Evolutionary conservation across 225 moss, liverwort and hornwort species (phyloP).

Genomic region (Asterella californica): DNA sequence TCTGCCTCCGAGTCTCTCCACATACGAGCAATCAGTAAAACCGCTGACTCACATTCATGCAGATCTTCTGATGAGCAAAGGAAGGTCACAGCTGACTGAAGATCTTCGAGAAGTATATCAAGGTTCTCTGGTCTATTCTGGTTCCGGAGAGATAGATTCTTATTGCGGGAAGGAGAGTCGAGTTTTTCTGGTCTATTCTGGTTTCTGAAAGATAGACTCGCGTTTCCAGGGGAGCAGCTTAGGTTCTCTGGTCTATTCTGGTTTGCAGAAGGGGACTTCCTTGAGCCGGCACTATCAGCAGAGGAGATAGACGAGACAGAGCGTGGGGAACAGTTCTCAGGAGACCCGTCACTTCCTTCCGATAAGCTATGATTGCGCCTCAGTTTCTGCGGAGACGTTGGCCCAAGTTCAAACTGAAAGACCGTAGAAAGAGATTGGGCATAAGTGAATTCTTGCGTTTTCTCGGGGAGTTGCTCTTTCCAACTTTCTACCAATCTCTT

Average conservation of each 20-base stretch:
- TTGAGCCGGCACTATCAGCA: background rate
- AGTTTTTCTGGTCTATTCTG: background rate
- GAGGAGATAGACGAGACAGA: conserved; percentile 17
- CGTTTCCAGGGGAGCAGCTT: background rate
- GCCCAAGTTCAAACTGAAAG: background rate
- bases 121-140: background rate
- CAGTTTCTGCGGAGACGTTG: background rate
- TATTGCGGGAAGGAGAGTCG: background rate
- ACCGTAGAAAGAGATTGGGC: background rate
- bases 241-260: background rate
- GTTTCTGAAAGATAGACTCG: background rate
- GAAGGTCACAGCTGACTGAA: conserved; percentile 25
- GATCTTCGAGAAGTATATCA: conserved; percentile 5
- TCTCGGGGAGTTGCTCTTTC: conserved; percentile 38
- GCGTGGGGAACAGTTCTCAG: background rate
- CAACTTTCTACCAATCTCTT: conserved; percentile 43
- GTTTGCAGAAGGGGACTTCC: background rate
- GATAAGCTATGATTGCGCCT: too few species aligned
- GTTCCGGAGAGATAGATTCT: background rate
- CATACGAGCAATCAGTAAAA: conserved; percentile 29
- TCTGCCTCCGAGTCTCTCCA: conserved; percentile 29
- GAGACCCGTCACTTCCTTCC: conserved; percentile 7
- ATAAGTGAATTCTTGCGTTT: background rate
- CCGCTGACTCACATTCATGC: conserved; percentile 35
- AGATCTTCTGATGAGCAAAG: conserved; percentile 36